phyloP scores from a whole-genome alignment of 441 rosid species.

The Adansonia gregorii region DNA sequence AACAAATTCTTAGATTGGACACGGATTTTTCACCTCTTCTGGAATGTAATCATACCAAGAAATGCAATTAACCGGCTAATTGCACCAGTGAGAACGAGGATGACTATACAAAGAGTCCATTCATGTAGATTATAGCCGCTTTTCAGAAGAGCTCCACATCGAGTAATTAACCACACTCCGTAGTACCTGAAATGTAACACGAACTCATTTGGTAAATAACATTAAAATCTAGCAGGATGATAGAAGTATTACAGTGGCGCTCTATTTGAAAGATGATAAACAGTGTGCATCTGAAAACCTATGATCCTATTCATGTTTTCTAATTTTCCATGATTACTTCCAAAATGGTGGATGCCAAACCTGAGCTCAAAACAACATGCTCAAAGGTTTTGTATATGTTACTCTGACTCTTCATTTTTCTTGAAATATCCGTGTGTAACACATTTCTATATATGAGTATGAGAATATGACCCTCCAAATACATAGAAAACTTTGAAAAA shows the following conservation, averaged over 20 bases:
- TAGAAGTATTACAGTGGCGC: not conserved
- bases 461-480: too few species aligned
- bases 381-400: not conserved
- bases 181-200: conserved; percentile 57
- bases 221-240: not conserved
- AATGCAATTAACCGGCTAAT: conserved; percentile 62
- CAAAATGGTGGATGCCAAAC: too few species aligned
- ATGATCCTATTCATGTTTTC: not conserved
- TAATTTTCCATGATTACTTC: not conserved
- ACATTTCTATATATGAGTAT: too few species aligned
- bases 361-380: not conserved
- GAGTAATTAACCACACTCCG: conserved; percentile 91
- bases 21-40: conserved; percentile 51
- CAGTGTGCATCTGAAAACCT: not conserved
- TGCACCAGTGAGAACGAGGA: conserved; percentile 57
- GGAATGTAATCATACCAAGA: conserved; percentile 69
- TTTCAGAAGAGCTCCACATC: conserved; percentile 68
- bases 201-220: not conserved
- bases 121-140: conserved; percentile 63
- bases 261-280: not conserved
- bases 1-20: conserved; percentile 3
- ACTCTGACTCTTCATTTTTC: too few species aligned
- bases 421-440: too few species aligned
- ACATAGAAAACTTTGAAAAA: too few species aligned
- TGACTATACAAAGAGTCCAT: conserved; percentile 60